Conservation (phyloP, 768 basidiomycete species). For the Hypholoma fasciculare region DNA sequence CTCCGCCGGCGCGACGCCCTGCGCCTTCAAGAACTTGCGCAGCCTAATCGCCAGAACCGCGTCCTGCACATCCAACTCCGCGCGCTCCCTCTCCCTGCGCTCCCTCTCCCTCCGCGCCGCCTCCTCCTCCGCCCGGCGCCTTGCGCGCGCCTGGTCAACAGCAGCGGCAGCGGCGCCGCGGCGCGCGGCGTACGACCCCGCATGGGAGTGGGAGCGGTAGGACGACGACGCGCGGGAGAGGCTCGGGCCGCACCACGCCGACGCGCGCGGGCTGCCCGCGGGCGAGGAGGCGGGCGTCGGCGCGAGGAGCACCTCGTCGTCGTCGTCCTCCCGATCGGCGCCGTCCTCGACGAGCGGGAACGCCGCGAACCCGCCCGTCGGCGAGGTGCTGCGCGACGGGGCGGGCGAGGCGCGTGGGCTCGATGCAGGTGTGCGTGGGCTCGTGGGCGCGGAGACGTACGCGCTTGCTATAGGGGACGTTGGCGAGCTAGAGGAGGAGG, state of each 20-base stretch:
- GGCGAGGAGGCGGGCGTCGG: background rate
- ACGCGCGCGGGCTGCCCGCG: background rate
- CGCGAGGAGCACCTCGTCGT: background rate
- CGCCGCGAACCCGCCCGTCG: background rate
- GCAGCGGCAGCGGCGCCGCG: no score
- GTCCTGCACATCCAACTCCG: constrained; percentile 24
- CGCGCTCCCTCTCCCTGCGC: background rate
- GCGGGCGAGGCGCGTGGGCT: background rate
- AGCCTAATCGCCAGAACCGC: constrained; percentile 23
- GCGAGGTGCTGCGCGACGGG: background rate
- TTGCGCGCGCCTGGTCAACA: background rate
- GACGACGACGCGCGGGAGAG: background rate
- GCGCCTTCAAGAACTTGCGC: constrained; percentile 16
- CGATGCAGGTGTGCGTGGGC: background rate
- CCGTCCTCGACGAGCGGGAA: constrained; percentile 25
- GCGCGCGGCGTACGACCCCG: background rate
- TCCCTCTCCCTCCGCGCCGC: background rate
- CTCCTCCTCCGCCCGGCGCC: background rate
- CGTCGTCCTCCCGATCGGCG: background rate
- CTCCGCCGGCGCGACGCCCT: constrained; percentile 23
- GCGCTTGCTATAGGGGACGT: background rate
- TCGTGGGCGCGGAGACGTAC: background rate
- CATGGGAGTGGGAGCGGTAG: background rate
- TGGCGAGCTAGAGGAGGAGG: background rate
- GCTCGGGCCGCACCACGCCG: background rate